Evolutionary conservation across 306 rosid species (phyloP).

Genomic region (Spatholobus suberectus): DNA sequence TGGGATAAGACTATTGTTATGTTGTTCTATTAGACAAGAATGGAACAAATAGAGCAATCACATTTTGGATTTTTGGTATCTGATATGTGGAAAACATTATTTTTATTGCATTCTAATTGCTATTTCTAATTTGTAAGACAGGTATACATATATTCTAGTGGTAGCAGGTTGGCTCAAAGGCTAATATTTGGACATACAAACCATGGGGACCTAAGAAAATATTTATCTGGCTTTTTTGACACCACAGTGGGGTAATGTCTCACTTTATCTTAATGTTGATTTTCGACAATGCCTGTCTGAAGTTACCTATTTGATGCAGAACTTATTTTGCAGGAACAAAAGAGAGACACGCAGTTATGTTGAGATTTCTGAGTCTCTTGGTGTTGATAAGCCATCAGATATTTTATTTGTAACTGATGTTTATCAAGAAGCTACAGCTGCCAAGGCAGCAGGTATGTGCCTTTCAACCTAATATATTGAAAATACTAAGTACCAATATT

Average conservation of each 20-base stretch:
- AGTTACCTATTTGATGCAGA: neutral
- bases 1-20: neutral
- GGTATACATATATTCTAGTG: slow-evolving; percentile 90
- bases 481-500: neutral
- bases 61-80: neutral
- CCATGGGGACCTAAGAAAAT: slow-evolving; percentile 80
- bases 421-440: slow-evolving; percentile 82
- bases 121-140: slow-evolving; percentile 37
- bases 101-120: slow-evolving; percentile 6
- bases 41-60: neutral
- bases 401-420: slow-evolving; percentile 78
- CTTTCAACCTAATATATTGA: neutral
- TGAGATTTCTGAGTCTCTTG: slow-evolving; percentile 67
- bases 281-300: neutral
- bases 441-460: slow-evolving; percentile 75
- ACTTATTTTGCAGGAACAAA: slow-evolving; percentile 66
- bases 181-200: slow-evolving; percentile 75
- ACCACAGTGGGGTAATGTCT: slow-evolving; percentile 73
- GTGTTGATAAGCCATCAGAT: slow-evolving; percentile 78
- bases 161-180: slow-evolving; percentile 89
- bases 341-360: slow-evolving; percentile 69
- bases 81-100: slow-evolving; percentile 16
- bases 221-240: slow-evolving; percentile 81
- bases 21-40: neutral
- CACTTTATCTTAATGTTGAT: neutral